A percentile compares a stretch with the other conserved stretches of the same genome.
These are phyloP conservation scores for Cryphonectria nitschkei DNA, from an alignment of 2,329 filamentous ascomycete genomes.

Conservation along the genomic window DNA sequence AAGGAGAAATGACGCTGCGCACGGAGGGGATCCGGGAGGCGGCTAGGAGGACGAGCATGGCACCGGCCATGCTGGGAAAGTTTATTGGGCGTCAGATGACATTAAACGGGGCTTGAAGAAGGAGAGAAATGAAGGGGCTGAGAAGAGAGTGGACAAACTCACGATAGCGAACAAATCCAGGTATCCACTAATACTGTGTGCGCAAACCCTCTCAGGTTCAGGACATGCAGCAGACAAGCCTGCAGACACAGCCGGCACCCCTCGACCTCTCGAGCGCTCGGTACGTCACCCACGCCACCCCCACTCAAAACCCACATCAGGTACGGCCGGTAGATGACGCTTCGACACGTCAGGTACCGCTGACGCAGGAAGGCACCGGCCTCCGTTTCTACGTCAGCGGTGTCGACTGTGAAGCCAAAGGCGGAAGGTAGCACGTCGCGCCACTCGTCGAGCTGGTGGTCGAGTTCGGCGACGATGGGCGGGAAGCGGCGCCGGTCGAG, in stretches of 20 bases:
- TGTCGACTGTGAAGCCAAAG: constrained; percentile 46
- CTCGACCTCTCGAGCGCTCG: constrained; percentile 26
- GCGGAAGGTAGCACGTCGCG: constrained; percentile 49
- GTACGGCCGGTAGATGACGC: constrained; percentile 57
- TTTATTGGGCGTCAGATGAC: not conserved
- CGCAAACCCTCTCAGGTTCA: constrained; percentile 50
- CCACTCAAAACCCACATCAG: constrained; percentile 53
- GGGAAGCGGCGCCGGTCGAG: constrained; percentile 51
- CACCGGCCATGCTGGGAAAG: constrained; percentile 48
- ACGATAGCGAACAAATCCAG: constrained; percentile 60
- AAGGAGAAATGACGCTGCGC: constrained; percentile 42
- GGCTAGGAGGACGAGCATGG: constrained; percentile 53
- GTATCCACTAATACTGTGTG: constrained; percentile 58
- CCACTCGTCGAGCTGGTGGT: constrained; percentile 55
- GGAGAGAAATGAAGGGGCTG: not conserved
- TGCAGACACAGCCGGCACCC: constrained; percentile 51
- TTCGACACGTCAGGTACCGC: constrained; percentile 54
- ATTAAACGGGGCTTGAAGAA: not conserved
- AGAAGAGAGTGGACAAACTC: constrained; percentile 32
- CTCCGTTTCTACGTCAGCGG: constrained; percentile 40
- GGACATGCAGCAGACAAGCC: constrained; percentile 52
- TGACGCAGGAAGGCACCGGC: constrained; percentile 54
- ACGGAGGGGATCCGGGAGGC: constrained; percentile 46
- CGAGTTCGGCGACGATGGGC: constrained; percentile 50
- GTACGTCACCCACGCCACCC: constrained; percentile 36